A percentile compares a stretch with the other conserved stretches of the same genome.
Conservation (phyloP, 192 early-diverging fungal genomes). For the Coemansia sp. region DNA sequence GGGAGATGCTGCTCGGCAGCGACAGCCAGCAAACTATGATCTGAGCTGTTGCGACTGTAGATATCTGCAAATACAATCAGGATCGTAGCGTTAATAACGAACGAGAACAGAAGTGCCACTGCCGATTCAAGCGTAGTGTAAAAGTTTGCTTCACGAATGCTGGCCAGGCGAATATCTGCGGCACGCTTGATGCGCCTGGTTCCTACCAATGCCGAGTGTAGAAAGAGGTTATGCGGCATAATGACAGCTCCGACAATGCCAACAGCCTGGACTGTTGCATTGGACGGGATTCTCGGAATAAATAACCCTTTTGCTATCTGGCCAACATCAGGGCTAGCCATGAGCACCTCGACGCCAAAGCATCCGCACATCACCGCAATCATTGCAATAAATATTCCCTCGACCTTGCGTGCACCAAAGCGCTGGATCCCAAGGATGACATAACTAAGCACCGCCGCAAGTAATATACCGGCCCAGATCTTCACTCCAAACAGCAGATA, state of each 20-base stretch:
- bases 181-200: conserved; percentile 52
- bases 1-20: conserved; percentile 48
- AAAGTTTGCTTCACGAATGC: conserved; percentile 67
- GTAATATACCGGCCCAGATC: conserved; percentile 69
- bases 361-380: conserved; percentile 73
- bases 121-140: conserved; percentile 67
- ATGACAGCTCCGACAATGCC: conserved; percentile 68
- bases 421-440: conserved; percentile 66
- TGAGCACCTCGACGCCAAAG: conserved; percentile 69
- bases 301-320: conserved; percentile 57
- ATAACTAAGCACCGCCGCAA: conserved; percentile 80
- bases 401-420: conserved; percentile 68
- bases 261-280: conserved; percentile 63
- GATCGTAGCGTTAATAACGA: conserved; percentile 67
- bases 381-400: conserved; percentile 69
- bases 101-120: conserved; percentile 62
- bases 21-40: neutral
- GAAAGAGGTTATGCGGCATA: conserved; percentile 91
- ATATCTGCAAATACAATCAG: conserved; percentile 64
- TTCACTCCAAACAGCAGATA: conserved; percentile 71
- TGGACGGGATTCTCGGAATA: conserved; percentile 57
- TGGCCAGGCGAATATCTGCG: conserved; percentile 38
- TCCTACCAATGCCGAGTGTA: conserved; percentile 79
- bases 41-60: conserved; percentile 17
- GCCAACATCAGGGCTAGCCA: conserved; percentile 52